A percentile compares a stretch with the other conserved stretches of the same genome.
Conservation (phyloP, 139 green algal genomes). For the Volvox reticuliferus region DNA sequence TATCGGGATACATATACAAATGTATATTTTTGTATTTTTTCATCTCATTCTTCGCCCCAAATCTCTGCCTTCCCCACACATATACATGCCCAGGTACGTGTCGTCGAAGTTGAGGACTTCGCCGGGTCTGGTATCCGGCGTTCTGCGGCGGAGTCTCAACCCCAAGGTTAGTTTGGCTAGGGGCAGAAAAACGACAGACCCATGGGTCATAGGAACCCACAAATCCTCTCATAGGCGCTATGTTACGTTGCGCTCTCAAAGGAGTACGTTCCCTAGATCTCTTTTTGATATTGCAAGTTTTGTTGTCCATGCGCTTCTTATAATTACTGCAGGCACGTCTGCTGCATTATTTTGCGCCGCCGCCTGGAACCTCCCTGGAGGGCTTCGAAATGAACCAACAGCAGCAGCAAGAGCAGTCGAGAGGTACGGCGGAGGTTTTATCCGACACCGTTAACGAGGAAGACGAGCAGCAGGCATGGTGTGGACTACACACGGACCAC, state of each 20-base stretch:
- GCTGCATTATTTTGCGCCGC: conserved; percentile 81
- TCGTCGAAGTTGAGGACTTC: neutral
- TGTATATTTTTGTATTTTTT: too few species aligned
- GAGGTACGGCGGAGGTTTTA: neutral
- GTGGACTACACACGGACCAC: conserved; percentile 85
- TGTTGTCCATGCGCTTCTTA: too few species aligned
- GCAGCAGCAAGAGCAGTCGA: neutral
- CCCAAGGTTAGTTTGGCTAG: conserved; percentile 2
- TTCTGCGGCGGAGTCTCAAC: conserved; percentile 40
- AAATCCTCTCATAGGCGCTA: too few species aligned
- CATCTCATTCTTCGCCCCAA: too few species aligned
- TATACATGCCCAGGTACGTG: conserved; percentile 7
- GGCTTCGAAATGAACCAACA: neutral
- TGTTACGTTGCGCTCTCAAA: too few species aligned
- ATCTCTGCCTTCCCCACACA: too few species aligned
- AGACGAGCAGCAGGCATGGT: conserved; percentile 67
- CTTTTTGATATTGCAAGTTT: too few species aligned
- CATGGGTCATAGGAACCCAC: too few species aligned
- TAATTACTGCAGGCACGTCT: conserved; percentile 67
- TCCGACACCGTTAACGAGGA: neutral
- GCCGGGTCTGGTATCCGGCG: neutral
- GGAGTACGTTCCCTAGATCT: too few species aligned
- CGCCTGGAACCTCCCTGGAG: neutral
- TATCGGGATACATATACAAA: too few species aligned
- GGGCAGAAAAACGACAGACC: too few species aligned